phyloP scores from a whole-genome alignment of 1,139 yeast species.

The Geotrichum europaeum region DNA sequence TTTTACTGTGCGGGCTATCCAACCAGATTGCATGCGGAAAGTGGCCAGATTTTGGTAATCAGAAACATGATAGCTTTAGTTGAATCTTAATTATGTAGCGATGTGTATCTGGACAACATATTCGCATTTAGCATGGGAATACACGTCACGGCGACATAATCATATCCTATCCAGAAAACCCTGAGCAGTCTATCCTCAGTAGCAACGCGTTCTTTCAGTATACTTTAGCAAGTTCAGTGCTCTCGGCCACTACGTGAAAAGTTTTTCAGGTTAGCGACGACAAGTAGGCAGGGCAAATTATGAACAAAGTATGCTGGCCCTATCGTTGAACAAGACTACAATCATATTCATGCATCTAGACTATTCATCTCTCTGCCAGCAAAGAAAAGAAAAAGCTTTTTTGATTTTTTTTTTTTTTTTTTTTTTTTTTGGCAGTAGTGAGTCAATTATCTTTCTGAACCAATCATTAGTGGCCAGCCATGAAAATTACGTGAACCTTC shows the following conservation, averaged over 20 bases:
- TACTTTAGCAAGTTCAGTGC: not conserved
- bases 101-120: not conserved
- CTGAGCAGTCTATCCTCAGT: not conserved
- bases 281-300: not conserved
- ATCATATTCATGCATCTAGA: not conserved
- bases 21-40: not conserved
- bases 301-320: not conserved
- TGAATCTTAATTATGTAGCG: not conserved
- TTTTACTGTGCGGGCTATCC: not conserved
- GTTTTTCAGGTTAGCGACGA: not conserved
- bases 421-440: not conserved
- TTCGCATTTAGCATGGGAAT: not conserved
- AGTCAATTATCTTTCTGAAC: not conserved
- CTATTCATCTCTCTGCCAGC: not conserved
- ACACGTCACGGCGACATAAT: not conserved
- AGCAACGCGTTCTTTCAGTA: not conserved
- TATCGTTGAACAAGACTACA: not conserved
- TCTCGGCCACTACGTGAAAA: not conserved
- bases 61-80: not conserved
- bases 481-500: not conserved
- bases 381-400: not conserved
- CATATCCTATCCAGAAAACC: not conserved
- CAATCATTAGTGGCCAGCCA: not conserved
- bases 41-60: not conserved
- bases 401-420: too few species aligned